These are phyloP conservation scores for Boehmeria nivea DNA, from an alignment of 306 rosid genomes.

Conservation along the genomic window DNA sequence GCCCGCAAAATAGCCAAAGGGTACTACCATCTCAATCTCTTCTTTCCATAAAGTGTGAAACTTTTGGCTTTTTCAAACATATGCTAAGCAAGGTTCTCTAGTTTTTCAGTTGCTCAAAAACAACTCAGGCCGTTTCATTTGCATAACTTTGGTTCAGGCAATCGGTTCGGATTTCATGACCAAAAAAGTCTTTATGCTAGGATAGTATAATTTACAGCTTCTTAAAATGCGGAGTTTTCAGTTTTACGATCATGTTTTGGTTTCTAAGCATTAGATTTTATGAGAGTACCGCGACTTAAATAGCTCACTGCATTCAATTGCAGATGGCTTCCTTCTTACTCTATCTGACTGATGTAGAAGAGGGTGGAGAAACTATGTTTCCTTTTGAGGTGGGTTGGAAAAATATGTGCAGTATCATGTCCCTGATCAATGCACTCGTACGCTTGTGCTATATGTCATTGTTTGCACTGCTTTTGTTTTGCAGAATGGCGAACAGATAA, in stretches of 20 bases:
- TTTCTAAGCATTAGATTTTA: background rate
- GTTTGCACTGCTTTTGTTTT: background rate
- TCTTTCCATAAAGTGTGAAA: background rate
- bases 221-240: too few species aligned
- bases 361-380: conserved; percentile 71
- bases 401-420: background rate
- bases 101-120: too few species aligned
- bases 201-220: too few species aligned
- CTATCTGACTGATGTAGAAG: conserved; percentile 56
- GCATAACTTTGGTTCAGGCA: too few species aligned
- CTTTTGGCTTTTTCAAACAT: background rate
- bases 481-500: conserved; percentile 41
- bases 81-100: too few species aligned
- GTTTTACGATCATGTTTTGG: background rate
- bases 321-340: conserved; percentile 66
- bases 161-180: too few species aligned
- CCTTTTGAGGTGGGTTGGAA: conserved; percentile 56
- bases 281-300: background rate
- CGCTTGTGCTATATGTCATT: conserved; percentile 10
- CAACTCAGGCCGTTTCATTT: too few species aligned
- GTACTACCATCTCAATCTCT: conserved; percentile 19
- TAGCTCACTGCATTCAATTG: conserved; percentile 3
- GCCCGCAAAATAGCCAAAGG: conserved; percentile 50
- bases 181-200: too few species aligned
- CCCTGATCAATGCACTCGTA: background rate